Evolutionary conservation across 306 rosid genomes (phyloP).

Genomic region (Spatholobus suberectus): DNA sequence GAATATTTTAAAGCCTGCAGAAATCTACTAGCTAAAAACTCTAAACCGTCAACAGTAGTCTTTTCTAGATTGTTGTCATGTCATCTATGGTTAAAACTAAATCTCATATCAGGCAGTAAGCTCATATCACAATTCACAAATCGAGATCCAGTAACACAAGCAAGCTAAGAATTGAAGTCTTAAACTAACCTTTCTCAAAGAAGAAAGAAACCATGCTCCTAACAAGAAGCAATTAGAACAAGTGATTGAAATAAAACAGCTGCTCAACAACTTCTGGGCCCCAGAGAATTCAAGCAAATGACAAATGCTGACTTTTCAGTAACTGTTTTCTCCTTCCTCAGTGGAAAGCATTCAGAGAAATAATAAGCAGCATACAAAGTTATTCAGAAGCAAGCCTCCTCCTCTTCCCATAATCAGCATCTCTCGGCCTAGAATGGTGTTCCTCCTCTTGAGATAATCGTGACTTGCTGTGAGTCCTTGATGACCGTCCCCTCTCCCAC

Average conservation of each 20-base stretch:
- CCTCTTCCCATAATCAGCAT: conserved; percentile 97
- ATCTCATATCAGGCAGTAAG: neutral
- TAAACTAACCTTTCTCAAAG: conserved; percentile 56
- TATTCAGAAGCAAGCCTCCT: conserved; percentile 84
- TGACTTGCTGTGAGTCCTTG: conserved; percentile 83
- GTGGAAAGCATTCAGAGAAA: conserved; percentile 35
- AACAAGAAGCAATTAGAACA: conserved; percentile 47
- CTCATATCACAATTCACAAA: conserved; percentile 1
- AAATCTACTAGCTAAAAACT: neutral
- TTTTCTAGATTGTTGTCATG: neutral
- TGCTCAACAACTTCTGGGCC: conserved; percentile 55
- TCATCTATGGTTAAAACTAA: neutral
- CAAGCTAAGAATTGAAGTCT: neutral
- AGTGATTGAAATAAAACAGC: conserved; percentile 48
- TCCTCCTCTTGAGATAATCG: conserved; percentile 80
- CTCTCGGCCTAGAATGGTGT: conserved; percentile 85
- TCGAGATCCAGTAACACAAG: neutral
- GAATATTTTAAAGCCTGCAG: neutral
- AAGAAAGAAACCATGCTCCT: conserved; percentile 50
- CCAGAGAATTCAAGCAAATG: conserved; percentile 49
- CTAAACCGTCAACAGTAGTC: neutral
- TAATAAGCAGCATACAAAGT: conserved; percentile 37
- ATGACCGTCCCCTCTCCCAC: conserved; percentile 83
- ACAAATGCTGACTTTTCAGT: conserved; percentile 43
- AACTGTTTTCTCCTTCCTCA: conserved; percentile 39